phyloP scores from a whole-genome alignment of 257 asterid genomes.

The Eucommia ulmoides region DNA sequence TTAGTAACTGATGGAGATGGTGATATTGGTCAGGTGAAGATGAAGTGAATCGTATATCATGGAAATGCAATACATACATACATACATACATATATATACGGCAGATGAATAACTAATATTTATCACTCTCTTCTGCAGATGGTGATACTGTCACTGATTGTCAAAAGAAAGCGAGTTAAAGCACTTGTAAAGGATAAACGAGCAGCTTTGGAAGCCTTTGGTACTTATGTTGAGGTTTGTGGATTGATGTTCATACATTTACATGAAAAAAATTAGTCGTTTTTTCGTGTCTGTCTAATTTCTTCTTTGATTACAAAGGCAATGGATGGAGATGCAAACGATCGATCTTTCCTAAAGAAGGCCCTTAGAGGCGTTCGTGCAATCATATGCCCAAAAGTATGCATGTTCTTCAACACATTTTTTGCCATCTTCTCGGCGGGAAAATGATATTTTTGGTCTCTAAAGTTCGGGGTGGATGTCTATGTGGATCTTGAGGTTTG shows the following conservation, averaged over 20 bases:
- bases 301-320: conserved; percentile 23
- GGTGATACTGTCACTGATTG: conserved; percentile 71
- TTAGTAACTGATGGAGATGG: conserved; percentile 86
- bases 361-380: conserved; percentile 77
- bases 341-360: conserved; percentile 49
- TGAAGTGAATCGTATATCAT: no score
- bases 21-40: conserved; percentile 91
- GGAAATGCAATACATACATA: no score
- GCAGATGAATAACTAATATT: no score
- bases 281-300: background rate
- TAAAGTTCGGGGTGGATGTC: no score
- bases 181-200: conserved; percentile 84
- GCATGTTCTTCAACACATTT: no score
- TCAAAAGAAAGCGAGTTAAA: conserved; percentile 67
- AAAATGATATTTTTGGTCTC: no score
- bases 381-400: conserved; percentile 65
- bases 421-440: no score
- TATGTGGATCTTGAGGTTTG: no score
- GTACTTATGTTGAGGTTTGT: conserved; percentile 91
- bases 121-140: no score
- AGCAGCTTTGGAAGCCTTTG: conserved; percentile 87
- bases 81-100: no score
- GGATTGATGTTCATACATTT: background rate
- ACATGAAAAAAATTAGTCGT: conserved; percentile 2
- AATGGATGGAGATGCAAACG: conserved; percentile 53